Conservation (phyloP, 768 basidiomycete species). For the Lentinula detonsa region DNA sequence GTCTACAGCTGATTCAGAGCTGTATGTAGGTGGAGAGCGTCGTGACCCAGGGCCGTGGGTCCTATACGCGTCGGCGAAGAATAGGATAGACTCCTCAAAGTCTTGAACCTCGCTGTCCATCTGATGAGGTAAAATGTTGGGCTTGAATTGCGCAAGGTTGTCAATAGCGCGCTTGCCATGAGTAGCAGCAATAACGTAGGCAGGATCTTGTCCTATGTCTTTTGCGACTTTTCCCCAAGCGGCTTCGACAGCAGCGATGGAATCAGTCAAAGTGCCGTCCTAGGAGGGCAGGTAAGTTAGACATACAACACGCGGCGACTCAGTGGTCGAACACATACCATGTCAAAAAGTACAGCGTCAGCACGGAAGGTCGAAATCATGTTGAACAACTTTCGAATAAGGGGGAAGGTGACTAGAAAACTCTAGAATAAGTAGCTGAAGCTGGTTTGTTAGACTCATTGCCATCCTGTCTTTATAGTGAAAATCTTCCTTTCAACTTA, state of each 20-base stretch:
- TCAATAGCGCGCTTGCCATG: slow-evolving; percentile 76
- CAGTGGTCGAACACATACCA: slow-evolving; percentile 35
- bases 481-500: neutral
- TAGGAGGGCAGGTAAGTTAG: slow-evolving; percentile 23
- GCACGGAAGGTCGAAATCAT: slow-evolving; percentile 33
- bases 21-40: slow-evolving; percentile 12
- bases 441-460: neutral
- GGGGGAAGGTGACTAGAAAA: too few relatives aligned
- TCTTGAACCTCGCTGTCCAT: slow-evolving; percentile 52
- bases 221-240: slow-evolving; percentile 70
- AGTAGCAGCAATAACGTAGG: slow-evolving; percentile 65
- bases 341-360: slow-evolving; percentile 64
- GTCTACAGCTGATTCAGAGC: slow-evolving; percentile 15
- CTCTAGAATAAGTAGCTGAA: too few relatives aligned
- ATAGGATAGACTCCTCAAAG: slow-evolving; percentile 63
- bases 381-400: neutral
- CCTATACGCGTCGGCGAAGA: slow-evolving; percentile 55
- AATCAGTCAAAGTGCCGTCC: slow-evolving; percentile 72
- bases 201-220: slow-evolving; percentile 64
- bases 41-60: slow-evolving; percentile 33
- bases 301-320: neutral
- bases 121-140: slow-evolving; percentile 45
- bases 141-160: slow-evolving; percentile 61
- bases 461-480: neutral
- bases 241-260: slow-evolving; percentile 67